Percentiles rank a stretch among this genome's conserved stretches.
Evolutionary conservation across 2,329 filamentous ascomycete species (phyloP).

Genomic region (Trichophyton mentagrophytes): DNA sequence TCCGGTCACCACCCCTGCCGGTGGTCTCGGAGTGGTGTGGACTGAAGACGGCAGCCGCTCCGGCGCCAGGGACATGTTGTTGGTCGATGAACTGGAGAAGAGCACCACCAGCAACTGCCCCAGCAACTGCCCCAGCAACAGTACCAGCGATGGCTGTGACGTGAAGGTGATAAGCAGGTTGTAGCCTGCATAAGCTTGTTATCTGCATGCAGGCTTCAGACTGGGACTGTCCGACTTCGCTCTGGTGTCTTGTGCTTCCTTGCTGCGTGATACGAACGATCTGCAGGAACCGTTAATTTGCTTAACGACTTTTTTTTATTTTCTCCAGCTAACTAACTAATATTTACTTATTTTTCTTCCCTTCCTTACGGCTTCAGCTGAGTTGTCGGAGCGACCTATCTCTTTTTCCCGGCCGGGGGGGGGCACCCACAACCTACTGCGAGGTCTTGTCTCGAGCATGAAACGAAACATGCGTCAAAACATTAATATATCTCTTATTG

Average conservation of each 20-base stretch:
- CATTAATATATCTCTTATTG: constrained; percentile 3
- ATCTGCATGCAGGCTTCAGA: no score
- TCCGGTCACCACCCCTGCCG: not conserved
- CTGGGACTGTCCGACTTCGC: no score
- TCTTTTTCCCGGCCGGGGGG: no score
- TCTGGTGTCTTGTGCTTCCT: no score
- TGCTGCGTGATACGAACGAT: not conserved
- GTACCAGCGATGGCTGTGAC: not conserved
- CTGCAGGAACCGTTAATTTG: not conserved
- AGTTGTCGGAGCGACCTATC: no score
- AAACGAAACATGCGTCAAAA: not conserved
- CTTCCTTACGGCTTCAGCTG: no score
- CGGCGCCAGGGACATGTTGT: constrained; percentile 23
- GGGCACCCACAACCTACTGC: not conserved
- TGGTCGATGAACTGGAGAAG: constrained; percentile 29
- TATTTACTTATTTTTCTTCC: no score
- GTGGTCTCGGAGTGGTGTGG: constrained; percentile 19
- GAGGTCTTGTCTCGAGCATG: not conserved
- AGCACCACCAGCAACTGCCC: not conserved
- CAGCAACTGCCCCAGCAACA: no score
- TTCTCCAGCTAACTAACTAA: no score
- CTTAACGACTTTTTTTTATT: no score
- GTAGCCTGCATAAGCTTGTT: not conserved
- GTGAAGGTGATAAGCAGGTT: constrained; percentile 7
- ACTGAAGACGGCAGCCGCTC: constrained; percentile 29